Percentiles rank a stretch among this genome's conserved stretches.
Conservation (phyloP, 2,329 filamentous ascomycete species). For the Ceratocystis papillata region DNA sequence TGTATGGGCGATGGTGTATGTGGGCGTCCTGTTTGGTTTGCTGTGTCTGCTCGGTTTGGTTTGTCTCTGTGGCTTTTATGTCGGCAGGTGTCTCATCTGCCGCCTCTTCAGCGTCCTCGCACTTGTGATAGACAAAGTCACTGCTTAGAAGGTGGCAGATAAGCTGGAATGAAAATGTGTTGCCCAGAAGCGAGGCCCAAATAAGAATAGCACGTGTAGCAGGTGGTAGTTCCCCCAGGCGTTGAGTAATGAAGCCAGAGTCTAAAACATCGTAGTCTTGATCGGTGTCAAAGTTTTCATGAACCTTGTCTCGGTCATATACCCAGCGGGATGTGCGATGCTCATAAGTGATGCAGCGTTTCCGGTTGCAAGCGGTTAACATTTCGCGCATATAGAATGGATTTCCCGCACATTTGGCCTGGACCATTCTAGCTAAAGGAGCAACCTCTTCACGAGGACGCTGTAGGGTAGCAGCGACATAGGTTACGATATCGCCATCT, state of each 20-base stretch:
- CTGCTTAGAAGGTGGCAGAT: slow-evolving; percentile 66
- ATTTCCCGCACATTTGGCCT: slow-evolving; percentile 80
- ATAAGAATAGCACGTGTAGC: slow-evolving; percentile 68
- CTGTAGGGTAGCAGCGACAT: slow-evolving; percentile 72
- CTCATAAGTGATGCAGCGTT: slow-evolving; percentile 82
- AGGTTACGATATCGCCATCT: slow-evolving; percentile 71
- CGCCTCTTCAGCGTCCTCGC: slow-evolving; percentile 36
- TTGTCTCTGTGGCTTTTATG: slow-evolving; percentile 4
- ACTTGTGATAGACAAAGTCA: slow-evolving; percentile 53
- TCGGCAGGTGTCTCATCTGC: slow-evolving; percentile 25
- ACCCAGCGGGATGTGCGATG: slow-evolving; percentile 74
- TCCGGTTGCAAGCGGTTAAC: slow-evolving; percentile 74
- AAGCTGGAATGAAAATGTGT: slow-evolving; percentile 71
- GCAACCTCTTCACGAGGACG: slow-evolving; percentile 60
- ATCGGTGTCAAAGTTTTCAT: slow-evolving; percentile 70
- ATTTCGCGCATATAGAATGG: slow-evolving; percentile 89
- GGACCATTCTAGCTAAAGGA: slow-evolving; percentile 70
- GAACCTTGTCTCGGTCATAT: slow-evolving; percentile 75
- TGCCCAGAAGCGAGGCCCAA: slow-evolving; percentile 77
- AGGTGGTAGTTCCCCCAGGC: slow-evolving; percentile 63
- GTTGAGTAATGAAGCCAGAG: slow-evolving; percentile 68
- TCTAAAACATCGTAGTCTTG: slow-evolving; percentile 70
- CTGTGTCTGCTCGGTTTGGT: neutral
- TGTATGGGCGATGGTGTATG: slow-evolving; percentile 32
- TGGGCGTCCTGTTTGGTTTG: slow-evolving; percentile 31